Evolutionary conservation across 2,329 filamentous ascomycete genomes (phyloP).

Genomic region (Fusarium cyanostomum): DNA sequence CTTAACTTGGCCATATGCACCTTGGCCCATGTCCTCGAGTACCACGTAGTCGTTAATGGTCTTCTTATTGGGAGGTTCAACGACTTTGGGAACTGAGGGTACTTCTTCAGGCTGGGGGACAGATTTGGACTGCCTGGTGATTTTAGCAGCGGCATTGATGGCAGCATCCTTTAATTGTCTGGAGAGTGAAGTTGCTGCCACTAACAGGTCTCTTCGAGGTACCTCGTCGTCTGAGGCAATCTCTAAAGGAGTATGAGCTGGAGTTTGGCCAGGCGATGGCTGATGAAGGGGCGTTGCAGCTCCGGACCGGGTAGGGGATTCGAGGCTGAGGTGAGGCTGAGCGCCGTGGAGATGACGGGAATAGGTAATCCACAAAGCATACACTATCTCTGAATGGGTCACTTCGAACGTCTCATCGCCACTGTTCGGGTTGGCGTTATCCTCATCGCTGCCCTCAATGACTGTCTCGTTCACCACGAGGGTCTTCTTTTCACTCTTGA

Average conservation of each 20-base stretch:
- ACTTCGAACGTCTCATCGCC: conserved; percentile 58
- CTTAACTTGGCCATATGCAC: conserved; percentile 97
- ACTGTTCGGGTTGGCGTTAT: conserved; percentile 54
- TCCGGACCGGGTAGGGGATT: conserved; percentile 71
- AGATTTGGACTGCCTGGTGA: conserved; percentile 55
- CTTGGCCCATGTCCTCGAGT: conserved; percentile 97
- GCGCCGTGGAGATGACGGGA: conserved; percentile 89
- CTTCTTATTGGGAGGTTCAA: conserved; percentile 70
- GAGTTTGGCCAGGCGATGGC: conserved; percentile 78
- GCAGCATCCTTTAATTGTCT: conserved; percentile 67
- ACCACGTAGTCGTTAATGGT: conserved; percentile 90
- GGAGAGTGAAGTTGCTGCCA: conserved; percentile 60
- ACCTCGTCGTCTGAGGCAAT: conserved; percentile 63
- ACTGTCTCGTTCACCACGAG: conserved; percentile 70
- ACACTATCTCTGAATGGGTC: conserved; percentile 79
- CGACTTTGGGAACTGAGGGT: conserved; percentile 48
- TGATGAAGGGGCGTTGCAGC: conserved; percentile 78
- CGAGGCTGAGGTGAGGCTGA: conserved; percentile 65
- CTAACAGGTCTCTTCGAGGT: conserved; percentile 52
- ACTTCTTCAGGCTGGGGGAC: conserved; percentile 47
- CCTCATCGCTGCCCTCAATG: conserved; percentile 68
- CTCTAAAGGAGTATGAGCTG: conserved; percentile 65
- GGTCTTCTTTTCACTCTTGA: conserved; percentile 81
- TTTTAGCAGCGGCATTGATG: conserved; percentile 62
- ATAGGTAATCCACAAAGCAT: conserved; percentile 97